Base-by-base conservation (phyloP, 2,329 filamentous ascomycete species). In the Nannizziopsis barbatae region DNA sequence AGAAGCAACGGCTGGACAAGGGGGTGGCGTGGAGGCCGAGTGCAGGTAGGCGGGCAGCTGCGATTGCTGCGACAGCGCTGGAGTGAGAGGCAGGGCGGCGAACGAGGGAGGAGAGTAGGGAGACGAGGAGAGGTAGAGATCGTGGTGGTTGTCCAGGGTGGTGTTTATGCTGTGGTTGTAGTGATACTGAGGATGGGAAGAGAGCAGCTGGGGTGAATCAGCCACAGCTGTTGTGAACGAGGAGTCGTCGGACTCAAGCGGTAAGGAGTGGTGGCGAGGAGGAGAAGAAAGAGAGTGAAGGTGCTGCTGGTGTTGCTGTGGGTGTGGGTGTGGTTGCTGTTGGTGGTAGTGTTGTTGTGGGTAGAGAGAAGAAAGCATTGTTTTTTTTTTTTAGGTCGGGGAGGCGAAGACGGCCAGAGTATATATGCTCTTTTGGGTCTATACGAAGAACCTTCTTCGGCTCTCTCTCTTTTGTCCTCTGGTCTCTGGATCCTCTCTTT, bases 31-130 rank as follows among this genome's bases (percentile, higher is more conserved):
- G 14, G 47, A 47, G 22, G 22, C 22, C 4, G 22, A 27, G 4
- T 27, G 22, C 18, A 50, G 47, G 31, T 45, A 45, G 2, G 22
- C 4, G 4, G 43, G 33, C 9, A 45, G 31, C n/a, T 45, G 33
- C 17, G 48, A 41, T 27, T 45, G 46, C 32, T 50, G 50, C 42
- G 50, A 47, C 15, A 35, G 32, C 17, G 47, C 50, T 18, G 43
- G 52, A 1, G 47, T 50, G 46, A 49, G 51, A 47, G 50, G 49
- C 45, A 47, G 17, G 18, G 51, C 48, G 39, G 32, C 33, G 38
- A 43, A 37, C 9, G 44, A 38, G 3, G 33, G 40, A 12, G 46
- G 38, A 20, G 44, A 50, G 12, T 15, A 45, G 15, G 44, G 2
- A 10, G 8, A 18, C 27, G 44, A 39, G n/a, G 42, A 32, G 10